Evolutionary conservation across 306 rosid species (phyloP).

Genomic region (Trifolium fragiferum): DNA sequence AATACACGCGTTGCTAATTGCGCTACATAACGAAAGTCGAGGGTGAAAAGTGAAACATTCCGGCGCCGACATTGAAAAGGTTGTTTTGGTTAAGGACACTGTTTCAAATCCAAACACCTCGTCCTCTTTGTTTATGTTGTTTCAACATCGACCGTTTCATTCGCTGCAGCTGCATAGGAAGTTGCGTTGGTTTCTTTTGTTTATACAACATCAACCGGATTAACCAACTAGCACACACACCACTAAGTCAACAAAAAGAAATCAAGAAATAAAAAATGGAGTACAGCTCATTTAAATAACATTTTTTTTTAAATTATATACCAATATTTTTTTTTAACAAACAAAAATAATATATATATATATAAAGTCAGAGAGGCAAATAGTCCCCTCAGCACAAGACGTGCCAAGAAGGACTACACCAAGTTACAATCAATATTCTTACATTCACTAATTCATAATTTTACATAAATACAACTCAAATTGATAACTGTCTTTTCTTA

Average conservation of each 20-base stretch:
- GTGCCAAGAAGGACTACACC: no score
- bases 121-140: constrained; percentile 9
- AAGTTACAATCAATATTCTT: no score
- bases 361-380: no score
- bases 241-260: not conserved
- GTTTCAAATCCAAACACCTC: constrained; percentile 26
- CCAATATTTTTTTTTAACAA: no score
- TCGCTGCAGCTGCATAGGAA: constrained; percentile 24
- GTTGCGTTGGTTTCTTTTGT: constrained; percentile 18
- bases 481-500: no score
- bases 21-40: constrained; percentile 1
- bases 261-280: not conserved
- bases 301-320: no score
- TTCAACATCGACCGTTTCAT: not conserved
- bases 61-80: constrained; percentile 57
- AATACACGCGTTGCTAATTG: not conserved
- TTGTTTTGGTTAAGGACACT: constrained; percentile 11
- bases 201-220: constrained; percentile 35
- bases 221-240: constrained; percentile 25
- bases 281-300: no score
- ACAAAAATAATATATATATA: no score
- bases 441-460: no score
- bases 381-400: no score
- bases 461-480: no score
- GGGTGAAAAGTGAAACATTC: constrained; percentile 48